Percentiles rank a stretch among this genome's conserved stretches.
phyloP scores from a whole-genome alignment of 1,139 yeast genomes.

The Saccharomyces hybrid region DNA sequence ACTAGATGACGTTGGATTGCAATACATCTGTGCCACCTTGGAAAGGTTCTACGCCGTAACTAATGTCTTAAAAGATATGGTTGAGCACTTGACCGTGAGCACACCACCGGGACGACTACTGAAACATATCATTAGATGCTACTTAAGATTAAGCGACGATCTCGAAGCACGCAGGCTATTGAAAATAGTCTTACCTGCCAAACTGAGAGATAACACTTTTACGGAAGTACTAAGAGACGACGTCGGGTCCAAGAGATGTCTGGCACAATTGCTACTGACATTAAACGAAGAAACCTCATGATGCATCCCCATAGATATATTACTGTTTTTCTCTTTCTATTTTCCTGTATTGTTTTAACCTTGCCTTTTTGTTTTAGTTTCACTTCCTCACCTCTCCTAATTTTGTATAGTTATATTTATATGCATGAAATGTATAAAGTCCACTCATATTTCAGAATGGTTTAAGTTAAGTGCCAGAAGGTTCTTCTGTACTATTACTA shows the following conservation, averaged over 20 bases:
- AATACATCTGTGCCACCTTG: conserved; percentile 88
- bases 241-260: conserved; percentile 77
- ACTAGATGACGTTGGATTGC: conserved; percentile 84
- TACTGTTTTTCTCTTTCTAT: not conserved
- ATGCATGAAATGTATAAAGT: not conserved
- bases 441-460: not conserved
- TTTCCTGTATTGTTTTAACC: not conserved
- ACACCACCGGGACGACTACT: conserved; percentile 65
- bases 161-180: conserved; percentile 85
- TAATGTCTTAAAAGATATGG: conserved; percentile 81
- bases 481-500: not conserved
- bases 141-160: conserved; percentile 83
- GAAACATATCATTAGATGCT: conserved; percentile 92
- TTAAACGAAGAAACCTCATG: conserved; percentile 34
- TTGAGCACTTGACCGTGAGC: conserved; percentile 65
- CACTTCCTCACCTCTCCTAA: not conserved
- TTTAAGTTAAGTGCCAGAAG: not conserved
- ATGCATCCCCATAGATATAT: conserved; percentile 1
- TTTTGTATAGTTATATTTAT: not conserved
- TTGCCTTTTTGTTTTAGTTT: not conserved
- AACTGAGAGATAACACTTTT: conserved; percentile 82
- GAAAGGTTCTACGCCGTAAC: conserved; percentile 94
- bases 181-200: conserved; percentile 64
- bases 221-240: conserved; percentile 75
- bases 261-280: conserved; percentile 74